Evolutionary conservation across 768 basidiomycete species (phyloP).

Genomic region (Podaxis carcinomalis): DNA sequence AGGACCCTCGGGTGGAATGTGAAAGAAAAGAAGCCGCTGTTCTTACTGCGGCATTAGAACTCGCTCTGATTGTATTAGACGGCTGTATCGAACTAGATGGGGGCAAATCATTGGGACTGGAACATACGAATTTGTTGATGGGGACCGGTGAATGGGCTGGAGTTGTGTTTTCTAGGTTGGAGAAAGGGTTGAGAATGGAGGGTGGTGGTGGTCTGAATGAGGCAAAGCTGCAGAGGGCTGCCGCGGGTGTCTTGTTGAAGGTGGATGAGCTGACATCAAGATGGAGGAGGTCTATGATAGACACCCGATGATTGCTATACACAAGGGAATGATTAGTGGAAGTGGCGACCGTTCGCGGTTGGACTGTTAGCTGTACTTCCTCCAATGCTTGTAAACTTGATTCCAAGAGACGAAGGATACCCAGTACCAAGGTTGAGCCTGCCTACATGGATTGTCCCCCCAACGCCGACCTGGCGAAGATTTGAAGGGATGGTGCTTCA

Average conservation of each 20-base stretch:
- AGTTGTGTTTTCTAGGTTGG: conserved; percentile 57
- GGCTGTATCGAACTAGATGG: conserved; percentile 71
- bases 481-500: too few species aligned
- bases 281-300: conserved; percentile 27
- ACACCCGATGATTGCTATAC: conserved; percentile 13
- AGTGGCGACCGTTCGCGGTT: too few species aligned
- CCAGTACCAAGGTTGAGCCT: too few species aligned
- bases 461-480: too few species aligned
- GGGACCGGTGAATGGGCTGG: conserved; percentile 80
- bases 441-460: too few species aligned
- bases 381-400: too few species aligned
- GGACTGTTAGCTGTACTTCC: too few species aligned
- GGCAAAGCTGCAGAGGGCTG: conserved; percentile 57
- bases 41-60: conserved; percentile 70
- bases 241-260: conserved; percentile 79
- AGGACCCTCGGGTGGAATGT: conserved; percentile 25
- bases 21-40: conserved; percentile 65
- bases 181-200: conserved; percentile 56
- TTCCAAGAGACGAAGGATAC: too few species aligned
- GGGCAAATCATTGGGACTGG: conserved; percentile 69
- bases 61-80: conserved; percentile 74
- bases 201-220: conserved; percentile 67
- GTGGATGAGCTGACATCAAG: conserved; percentile 43
- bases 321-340: too few species aligned
- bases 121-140: conserved; percentile 68